These are phyloP conservation scores for Metschnikowia shivogae DNA, from an alignment of 805 yeast genomes.

Conservation along the genomic window DNA sequence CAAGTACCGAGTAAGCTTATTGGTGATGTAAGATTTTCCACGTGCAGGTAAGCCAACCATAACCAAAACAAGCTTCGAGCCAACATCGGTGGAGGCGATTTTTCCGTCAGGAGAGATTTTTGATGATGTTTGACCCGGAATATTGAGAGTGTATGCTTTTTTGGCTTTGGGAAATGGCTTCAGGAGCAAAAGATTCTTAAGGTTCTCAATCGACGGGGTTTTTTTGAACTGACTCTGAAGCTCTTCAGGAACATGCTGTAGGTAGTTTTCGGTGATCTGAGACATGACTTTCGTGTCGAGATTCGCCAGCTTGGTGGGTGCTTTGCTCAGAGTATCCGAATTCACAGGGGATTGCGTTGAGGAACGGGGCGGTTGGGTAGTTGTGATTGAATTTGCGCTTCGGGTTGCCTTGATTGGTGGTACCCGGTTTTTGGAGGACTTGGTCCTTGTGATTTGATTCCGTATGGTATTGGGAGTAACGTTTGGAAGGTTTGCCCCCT, in stretches of 20 bases:
- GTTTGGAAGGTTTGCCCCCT: neutral
- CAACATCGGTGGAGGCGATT: conserved; percentile 63
- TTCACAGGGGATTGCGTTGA: neutral
- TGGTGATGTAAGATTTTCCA: conserved; percentile 91
- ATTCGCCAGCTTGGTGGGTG: conserved; percentile 3
- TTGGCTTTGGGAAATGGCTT: conserved; percentile 41
- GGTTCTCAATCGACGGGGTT: conserved; percentile 38
- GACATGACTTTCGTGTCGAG: conserved; percentile 16
- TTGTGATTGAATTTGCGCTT: neutral
- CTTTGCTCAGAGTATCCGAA: neutral
- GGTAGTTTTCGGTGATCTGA: conserved; percentile 27
- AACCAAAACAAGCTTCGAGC: conserved; percentile 73
- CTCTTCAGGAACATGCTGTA: conserved; percentile 32
- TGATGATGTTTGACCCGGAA: conserved; percentile 87
- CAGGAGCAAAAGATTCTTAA: conserved; percentile 31
- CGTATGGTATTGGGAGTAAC: conserved; percentile 1
- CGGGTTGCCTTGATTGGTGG: conserved; percentile 1
- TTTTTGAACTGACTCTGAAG: conserved; percentile 36
- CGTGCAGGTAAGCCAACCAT: conserved; percentile 97
- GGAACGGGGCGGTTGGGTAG: neutral
- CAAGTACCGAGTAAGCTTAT: conserved; percentile 81
- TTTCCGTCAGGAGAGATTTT: conserved; percentile 74
- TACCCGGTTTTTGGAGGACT: conserved; percentile 1
- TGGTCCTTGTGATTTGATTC: conserved; percentile 3
- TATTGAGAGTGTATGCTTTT: conserved; percentile 79